These are phyloP conservation scores for Amylocystis lapponica DNA, from an alignment of 768 basidiomycete species.

Conservation along the genomic window DNA sequence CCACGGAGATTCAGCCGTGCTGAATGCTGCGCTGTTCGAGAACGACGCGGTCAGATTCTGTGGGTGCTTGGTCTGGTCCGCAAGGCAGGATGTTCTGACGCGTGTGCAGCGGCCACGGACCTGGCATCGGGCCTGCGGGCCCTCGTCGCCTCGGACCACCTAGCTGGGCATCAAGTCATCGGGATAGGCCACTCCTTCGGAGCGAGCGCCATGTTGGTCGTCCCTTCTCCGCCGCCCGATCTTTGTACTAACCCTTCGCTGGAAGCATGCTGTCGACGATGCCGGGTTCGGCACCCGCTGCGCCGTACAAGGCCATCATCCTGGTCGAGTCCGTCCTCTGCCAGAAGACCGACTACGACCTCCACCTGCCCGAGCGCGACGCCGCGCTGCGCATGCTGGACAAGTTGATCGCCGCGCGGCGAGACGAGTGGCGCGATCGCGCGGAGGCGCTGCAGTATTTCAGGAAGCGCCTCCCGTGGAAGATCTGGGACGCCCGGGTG, in stretches of 20 bases:
- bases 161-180: conserved; percentile 7
- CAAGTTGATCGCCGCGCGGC: conserved; percentile 4
- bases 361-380: conserved; percentile 1
- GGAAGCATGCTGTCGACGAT: conserved; percentile 6
- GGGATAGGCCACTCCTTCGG: conserved; percentile 12
- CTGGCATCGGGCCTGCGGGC: conserved; percentile 6
- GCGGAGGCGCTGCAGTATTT: conserved; percentile 8
- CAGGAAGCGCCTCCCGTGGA: conserved; percentile 8
- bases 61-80: background rate
- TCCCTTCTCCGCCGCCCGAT: too few species aligned
- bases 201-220: conserved; percentile 3
- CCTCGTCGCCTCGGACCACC: background rate
- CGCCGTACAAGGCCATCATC: conserved; percentile 4
- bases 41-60: background rate
- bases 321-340: conserved; percentile 10
- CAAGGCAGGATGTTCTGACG: background rate
- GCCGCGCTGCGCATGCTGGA: conserved; percentile 1
- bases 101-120: conserved; percentile 6
- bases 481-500: conserved; percentile 7
- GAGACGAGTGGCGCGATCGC: conserved; percentile 5
- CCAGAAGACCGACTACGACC: conserved; percentile 5
- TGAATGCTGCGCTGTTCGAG: conserved; percentile 4
- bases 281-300: background rate
- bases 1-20: conserved; percentile 8
- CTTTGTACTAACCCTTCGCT: background rate